Evolutionary conservation across 2,329 filamentous ascomycete species (phyloP), one percentile per base, ranked within the genome.

Genomic region (Colletotrichum abscissum): DNA sequence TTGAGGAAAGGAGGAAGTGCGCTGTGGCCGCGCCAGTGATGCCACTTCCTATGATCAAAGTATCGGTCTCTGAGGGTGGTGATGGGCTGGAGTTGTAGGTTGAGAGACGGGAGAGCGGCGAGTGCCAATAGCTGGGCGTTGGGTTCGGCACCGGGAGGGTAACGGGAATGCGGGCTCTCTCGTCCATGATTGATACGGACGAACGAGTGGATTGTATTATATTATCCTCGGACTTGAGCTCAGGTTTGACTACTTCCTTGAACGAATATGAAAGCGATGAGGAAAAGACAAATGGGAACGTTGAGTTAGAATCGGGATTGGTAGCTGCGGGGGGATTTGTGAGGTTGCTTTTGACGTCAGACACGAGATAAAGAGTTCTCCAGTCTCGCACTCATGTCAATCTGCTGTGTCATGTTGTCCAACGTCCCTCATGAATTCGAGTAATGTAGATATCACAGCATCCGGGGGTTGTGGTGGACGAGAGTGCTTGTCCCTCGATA

Each of bases 41-140:
- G 3, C 89, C 89, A 54, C 88, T 89, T 33, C 89, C 88, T 75
- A 90, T 85, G 63, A 90, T 84, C 33, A 88, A 83, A 5, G 89
- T 79, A 73, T 90, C 88, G 4, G 83, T 84, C 2, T 79, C 76
- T 2, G 76, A 57, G 0, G 86, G 84, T 4, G 87, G 77, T 2
- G 76, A 69, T 19, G 56, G 30, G 30, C 68, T 55, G 22, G 74
- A 66, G 7, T 7, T 42, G 30, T 65, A n/a, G 1, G 78, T 74
- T 35, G 80, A 79, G 3, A 80, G 77, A 52, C 83, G 75, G 63
- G 83, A 81, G 0, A 86, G 84, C 33, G 85, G 82, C 55, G 83
- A 74, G 6, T 83, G 78, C 87, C 86, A 89, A 78, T 86, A 88
- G 14, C 88, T 81, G 4, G 69, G 60, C 2, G 86, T 87, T 0